These are phyloP conservation scores for Zangia roseola DNA, from an alignment of 768 basidiomycete genomes.

Conservation along the genomic window DNA sequence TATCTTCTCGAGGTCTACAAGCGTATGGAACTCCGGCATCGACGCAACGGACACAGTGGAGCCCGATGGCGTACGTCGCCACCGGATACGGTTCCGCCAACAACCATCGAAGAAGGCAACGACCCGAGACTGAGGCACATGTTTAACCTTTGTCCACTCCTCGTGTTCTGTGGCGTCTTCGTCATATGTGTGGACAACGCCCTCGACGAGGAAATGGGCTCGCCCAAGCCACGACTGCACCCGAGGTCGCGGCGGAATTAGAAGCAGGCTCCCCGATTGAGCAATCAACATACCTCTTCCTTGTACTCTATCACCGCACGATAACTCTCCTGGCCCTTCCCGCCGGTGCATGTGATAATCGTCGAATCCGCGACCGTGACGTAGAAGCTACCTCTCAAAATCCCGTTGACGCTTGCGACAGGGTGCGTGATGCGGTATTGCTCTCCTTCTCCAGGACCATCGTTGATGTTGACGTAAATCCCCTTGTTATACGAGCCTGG, in stretches of 20 bases:
- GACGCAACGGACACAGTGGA: slow-evolving; percentile 47
- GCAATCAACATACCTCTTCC: slow-evolving; percentile 71
- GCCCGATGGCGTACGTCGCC: slow-evolving; percentile 57
- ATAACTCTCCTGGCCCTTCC: slow-evolving; percentile 58
- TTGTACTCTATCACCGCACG: slow-evolving; percentile 91
- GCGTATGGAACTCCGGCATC: slow-evolving; percentile 53
- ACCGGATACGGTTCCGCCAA: slow-evolving; percentile 83
- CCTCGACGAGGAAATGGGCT: slow-evolving; percentile 82
- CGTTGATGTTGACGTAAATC: slow-evolving; percentile 76
- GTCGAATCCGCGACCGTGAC: slow-evolving; percentile 80
- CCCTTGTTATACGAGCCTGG: slow-evolving; percentile 89
- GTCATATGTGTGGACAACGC: slow-evolving; percentile 82
- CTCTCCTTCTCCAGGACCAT: slow-evolving; percentile 75
- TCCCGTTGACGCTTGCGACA: slow-evolving; percentile 84
- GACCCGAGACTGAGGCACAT: slow-evolving; percentile 76
- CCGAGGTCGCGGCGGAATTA: neutral
- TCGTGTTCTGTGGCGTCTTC: slow-evolving; percentile 60
- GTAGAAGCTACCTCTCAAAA: slow-evolving; percentile 89
- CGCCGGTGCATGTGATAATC: slow-evolving; percentile 78
- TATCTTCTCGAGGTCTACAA: slow-evolving; percentile 77
- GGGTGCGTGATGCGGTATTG: slow-evolving; percentile 89
- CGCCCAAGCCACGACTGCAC: slow-evolving; percentile 83
- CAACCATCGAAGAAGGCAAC: slow-evolving; percentile 85
- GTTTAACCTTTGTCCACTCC: slow-evolving; percentile 84
- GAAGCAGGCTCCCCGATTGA: neutral